Conservation (phyloP, 306 rosid species). For the Vicia sativa region DNA sequence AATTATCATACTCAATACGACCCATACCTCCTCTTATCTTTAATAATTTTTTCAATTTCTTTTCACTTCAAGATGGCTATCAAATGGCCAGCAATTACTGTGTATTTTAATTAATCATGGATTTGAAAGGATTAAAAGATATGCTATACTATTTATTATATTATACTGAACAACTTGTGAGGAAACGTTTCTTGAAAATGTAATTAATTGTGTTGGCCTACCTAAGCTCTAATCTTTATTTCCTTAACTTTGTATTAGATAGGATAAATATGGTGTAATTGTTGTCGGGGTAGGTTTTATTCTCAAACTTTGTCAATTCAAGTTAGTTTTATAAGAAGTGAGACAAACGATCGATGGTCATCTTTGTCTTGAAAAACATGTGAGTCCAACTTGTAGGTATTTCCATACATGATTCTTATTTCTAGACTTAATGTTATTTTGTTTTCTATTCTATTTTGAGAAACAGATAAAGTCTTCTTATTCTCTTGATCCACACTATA, state of each 20-base stretch:
- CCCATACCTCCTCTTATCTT: conserved; percentile 4
- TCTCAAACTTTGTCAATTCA: conserved; percentile 39
- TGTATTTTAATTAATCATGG: conserved; percentile 25
- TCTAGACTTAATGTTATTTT: conserved; percentile 7
- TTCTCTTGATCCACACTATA: conserved; percentile 37
- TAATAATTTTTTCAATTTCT: not conserved
- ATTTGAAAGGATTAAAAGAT: conserved; percentile 35
- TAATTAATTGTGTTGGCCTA: conserved; percentile 20
- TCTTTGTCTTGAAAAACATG: conserved; percentile 27
- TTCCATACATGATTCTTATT: conserved; percentile 42
- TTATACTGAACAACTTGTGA: conserved; percentile 9
- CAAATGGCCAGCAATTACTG: not conserved
- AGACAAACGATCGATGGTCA: conserved; percentile 26
- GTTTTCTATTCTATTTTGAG: conserved; percentile 31
- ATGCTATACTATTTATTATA: not conserved
- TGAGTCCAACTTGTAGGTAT: conserved; percentile 21
- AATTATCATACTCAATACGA: not conserved
- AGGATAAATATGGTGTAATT: conserved; percentile 35
- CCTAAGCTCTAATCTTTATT: conserved; percentile 16
- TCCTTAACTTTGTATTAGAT: conserved; percentile 25
- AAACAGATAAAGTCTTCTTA: conserved; percentile 48
- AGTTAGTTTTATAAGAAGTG: conserved; percentile 16
- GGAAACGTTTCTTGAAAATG: not conserved
- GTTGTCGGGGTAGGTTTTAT: conserved; percentile 40
- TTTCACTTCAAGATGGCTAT: conserved; percentile 9